Evolutionary conservation across 2,329 filamentous ascomycete genomes (phyloP), one percentile per base, ranked within the genome.

Genomic region (Drechslerella stenobrocha): DNA sequence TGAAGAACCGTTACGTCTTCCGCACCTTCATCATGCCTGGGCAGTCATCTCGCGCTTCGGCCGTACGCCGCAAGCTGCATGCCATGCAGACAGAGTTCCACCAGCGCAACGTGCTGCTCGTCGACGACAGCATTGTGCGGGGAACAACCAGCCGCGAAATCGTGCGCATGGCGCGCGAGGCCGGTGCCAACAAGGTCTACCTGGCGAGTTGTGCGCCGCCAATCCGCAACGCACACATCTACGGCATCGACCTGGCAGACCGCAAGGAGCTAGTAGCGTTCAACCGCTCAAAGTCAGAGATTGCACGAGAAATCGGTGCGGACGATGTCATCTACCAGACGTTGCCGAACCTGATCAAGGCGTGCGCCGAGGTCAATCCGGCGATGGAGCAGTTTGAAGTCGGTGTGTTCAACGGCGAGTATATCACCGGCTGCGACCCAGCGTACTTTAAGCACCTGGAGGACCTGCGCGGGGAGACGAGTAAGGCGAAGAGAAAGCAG

Each of bases 1-100:
- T 95, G 70, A 95, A 93, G 81, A 95, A 95, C 77, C 83, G 89
- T 52, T 95, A 95, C 75, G 87, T 95, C 66, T 90, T 89, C 81
- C 83, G 89, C 50, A 95, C 89, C 0, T 93, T 92, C 76, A 92
- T 90, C 75, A 88, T 89, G 86, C 86, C 91, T 1, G 87, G 87
- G 24, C 91, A 96, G 76, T 84, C 84, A 72, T 83, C 85, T 15
- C 82, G 91, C 2, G 84, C 93, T 74, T 92, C 92, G 77, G 87
- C 89, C 71, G 90, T 97, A 7, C 86, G 92, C 2, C 84, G 91
- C 48, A 97, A 97, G 78, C 81, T 97, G 35, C 92, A 88, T 67
- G 84, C 91, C 18, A 95, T 96, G 77, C 84, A 86, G 23, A 85
- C 86, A 34, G 90, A 96, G 75, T 96, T 96, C 77, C 81, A 85